phyloP scores from a whole-genome alignment of 2,329 filamentous ascomycete species.

The Botryosphaeria dothidea region DNA sequence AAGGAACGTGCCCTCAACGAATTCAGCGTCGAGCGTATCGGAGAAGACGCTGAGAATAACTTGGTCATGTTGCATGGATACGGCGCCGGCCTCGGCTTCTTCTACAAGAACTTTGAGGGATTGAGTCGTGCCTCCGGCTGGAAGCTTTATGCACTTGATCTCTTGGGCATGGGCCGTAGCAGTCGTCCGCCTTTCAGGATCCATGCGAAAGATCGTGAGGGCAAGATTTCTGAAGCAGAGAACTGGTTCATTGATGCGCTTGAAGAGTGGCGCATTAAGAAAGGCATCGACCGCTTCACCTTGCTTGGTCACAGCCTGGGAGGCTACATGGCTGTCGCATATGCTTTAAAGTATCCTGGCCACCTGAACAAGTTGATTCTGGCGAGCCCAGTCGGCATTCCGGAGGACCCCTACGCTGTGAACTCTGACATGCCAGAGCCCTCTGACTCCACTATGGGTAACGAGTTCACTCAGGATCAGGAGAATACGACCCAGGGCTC shows the following conservation, averaged over 20 bases:
- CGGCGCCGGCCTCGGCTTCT: slow-evolving; percentile 93
- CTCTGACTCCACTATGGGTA: slow-evolving; percentile 68
- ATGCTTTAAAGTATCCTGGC: slow-evolving; percentile 94
- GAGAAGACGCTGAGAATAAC: slow-evolving; percentile 77
- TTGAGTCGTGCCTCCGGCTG: slow-evolving; percentile 77
- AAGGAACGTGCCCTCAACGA: slow-evolving; percentile 90
- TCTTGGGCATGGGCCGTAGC: slow-evolving; percentile 93
- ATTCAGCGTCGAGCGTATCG: slow-evolving; percentile 82
- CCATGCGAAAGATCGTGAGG: slow-evolving; percentile 75
- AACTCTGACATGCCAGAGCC: slow-evolving; percentile 77
- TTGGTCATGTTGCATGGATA: slow-evolving; percentile 97
- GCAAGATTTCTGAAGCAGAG: slow-evolving; percentile 85
- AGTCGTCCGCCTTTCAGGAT: slow-evolving; percentile 82
- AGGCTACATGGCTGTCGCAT: slow-evolving; percentile 92
- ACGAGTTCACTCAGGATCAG: slow-evolving; percentile 80
- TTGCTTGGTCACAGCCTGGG: slow-evolving; percentile 90
- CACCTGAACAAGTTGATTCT: slow-evolving; percentile 94
- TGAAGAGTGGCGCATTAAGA: slow-evolving; percentile 90
- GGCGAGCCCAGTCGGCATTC: slow-evolving; percentile 90
- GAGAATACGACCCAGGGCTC: slow-evolving; percentile 52
- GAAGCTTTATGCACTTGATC: slow-evolving; percentile 90
- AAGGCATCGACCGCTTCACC: slow-evolving; percentile 90
- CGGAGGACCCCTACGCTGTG: slow-evolving; percentile 89
- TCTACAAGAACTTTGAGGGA: slow-evolving; percentile 96
- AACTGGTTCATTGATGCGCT: slow-evolving; percentile 94